These are phyloP conservation scores for Suhomyces vadensis DNA, from an alignment of 805 yeast species.

Conservation along the genomic window DNA sequence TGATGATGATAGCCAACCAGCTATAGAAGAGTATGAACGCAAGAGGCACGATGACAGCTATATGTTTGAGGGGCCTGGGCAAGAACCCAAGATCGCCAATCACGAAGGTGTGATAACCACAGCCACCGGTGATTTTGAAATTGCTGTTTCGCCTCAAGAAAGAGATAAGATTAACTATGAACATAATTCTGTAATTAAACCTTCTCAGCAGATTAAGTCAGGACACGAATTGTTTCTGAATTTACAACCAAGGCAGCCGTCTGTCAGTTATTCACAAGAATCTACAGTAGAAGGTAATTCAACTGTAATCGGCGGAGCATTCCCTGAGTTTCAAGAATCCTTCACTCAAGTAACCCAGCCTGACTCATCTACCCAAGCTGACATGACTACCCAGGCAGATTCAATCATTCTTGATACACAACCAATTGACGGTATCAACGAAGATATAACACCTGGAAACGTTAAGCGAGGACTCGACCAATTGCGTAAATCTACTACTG, in stretches of 20 bases:
- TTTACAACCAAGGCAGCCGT: conserved; percentile 24
- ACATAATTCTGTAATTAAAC: not conserved
- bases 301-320: conserved; percentile 11
- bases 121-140: not conserved
- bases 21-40: conserved; percentile 11
- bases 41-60: conserved; percentile 28
- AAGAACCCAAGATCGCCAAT: conserved; percentile 11
- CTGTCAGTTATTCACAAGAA: conserved; percentile 9
- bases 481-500: conserved; percentile 16
- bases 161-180: not conserved
- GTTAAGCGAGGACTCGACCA: conserved; percentile 25
- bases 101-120: conserved; percentile 18
- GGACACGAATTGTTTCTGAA: conserved; percentile 27
- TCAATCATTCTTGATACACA: not conserved
- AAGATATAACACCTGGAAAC: conserved; percentile 9
- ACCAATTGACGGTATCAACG: not conserved
- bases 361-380: conserved; percentile 18
- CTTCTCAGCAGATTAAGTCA: not conserved
- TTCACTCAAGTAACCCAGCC: conserved; percentile 11
- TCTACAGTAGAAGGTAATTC: conserved; percentile 9
- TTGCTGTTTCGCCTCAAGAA: not conserved
- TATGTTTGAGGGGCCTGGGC: conserved; percentile 27
- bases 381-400: conserved; percentile 21
- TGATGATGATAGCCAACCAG: conserved; percentile 9
- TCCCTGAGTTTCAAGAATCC: conserved; percentile 25